Evolutionary conservation across 2,329 filamentous ascomycete genomes (phyloP), one percentile per base, ranked within the genome.

Genomic region (Calonectria multiphialidica): DNA sequence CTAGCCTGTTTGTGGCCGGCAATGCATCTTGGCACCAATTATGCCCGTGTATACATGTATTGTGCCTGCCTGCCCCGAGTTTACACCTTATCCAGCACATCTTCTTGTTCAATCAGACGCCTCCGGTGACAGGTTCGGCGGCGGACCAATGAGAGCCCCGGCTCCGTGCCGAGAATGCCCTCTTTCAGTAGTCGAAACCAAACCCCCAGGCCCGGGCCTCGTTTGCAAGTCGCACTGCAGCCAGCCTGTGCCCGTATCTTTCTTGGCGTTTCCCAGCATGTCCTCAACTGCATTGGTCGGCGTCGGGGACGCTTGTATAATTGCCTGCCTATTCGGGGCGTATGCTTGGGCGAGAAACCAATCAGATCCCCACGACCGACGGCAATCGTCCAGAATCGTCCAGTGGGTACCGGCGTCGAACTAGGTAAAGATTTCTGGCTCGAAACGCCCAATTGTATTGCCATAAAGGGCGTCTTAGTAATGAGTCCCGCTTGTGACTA

Each of bases 11-110:
- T 68, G 21, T 15, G 44, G 69, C 13, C n/a, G 49, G 21, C 25
- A 30, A 68, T 33, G 18, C 23, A 12, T 67, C 69, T 67, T 71
- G 57, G 69, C 57, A 10, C n/a, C 18, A 35, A 35, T 30, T 35
- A 37, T 28, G 35, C 28, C 35, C n/a, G n/a, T n/a, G n/a, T n/a
- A n/a, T n/a, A 53, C 28, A 25, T 50, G 21, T 13, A 18, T 23
- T 35, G 47, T 45, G 42, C 47, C 33, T 45, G 42, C 47, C 33
- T 57, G 15, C 45, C 21, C 42, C 57, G 33, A 21, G 18, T 57
- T 33, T 18, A 23, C 21, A 40, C 6, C 23, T 33, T 55, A 16
- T 18, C 18, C 21, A 65, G 10, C 37, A 33, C 21, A 13, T 42
- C 15, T 12, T 23, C 21, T 30, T 30, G 61, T 15, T 44, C 37